phyloP scores from a whole-genome alignment of 2,329 filamentous ascomycete genomes.

The Boeremia lycopersici region DNA sequence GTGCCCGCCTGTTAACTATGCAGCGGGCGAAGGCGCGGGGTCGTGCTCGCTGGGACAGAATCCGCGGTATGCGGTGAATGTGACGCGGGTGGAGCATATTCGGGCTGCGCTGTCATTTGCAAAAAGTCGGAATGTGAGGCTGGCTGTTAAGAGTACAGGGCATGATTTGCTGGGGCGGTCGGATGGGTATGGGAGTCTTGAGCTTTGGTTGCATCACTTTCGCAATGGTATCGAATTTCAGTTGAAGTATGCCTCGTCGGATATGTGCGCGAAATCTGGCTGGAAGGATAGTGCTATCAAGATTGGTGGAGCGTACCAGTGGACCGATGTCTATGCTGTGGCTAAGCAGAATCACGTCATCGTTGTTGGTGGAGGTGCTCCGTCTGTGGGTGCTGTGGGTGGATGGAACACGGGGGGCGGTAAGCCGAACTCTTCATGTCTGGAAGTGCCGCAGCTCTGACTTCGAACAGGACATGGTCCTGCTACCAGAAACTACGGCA shows the following conservation, averaged over 20 bases:
- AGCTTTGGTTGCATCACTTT: slow-evolving; percentile 37
- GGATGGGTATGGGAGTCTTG: slow-evolving; percentile 25
- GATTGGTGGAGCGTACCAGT: background rate
- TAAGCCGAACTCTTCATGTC: background rate
- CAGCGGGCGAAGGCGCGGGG: background rate
- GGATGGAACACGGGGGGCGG: slow-evolving; percentile 2
- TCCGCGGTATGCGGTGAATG: slow-evolving; percentile 1
- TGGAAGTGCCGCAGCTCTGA: background rate
- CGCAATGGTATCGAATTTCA: slow-evolving; percentile 22
- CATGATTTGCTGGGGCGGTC: slow-evolving; percentile 33
- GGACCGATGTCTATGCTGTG: background rate
- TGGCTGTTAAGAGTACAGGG: slow-evolving; percentile 36
- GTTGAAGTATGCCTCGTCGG: background rate
- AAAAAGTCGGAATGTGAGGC: slow-evolving; percentile 23
- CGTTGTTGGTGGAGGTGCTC: slow-evolving; percentile 3
- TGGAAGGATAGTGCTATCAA: background rate
- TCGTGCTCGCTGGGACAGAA: background rate
- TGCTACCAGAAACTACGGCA: slow-evolving; percentile 45
- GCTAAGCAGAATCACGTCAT: background rate
- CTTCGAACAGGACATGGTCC: slow-evolving; percentile 36
- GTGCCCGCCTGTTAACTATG: background rate
- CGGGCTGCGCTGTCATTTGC: background rate
- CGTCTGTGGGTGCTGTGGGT: background rate
- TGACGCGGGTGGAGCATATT: background rate
- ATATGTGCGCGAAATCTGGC: background rate